Evolutionary conservation across 2,329 filamentous ascomycete species (phyloP).

Genomic region (Coniochaeta sp.): DNA sequence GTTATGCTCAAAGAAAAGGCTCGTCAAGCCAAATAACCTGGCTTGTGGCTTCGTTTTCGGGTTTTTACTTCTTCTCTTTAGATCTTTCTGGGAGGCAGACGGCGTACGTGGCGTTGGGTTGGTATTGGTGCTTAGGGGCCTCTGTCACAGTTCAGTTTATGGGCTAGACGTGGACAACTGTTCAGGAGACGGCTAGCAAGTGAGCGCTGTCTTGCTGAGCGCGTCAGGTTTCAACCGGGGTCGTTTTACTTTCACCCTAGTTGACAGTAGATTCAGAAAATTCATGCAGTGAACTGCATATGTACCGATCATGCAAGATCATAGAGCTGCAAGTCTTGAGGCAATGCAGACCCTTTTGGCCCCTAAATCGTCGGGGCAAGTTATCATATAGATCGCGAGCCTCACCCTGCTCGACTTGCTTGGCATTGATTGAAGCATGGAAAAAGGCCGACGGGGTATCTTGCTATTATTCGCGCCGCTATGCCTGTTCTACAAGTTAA

Average conservation of each 20-base stretch:
- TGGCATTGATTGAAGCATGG: not conserved
- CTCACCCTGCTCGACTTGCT: not conserved
- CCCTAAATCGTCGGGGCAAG: not conserved
- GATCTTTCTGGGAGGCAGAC: constrained; percentile 10
- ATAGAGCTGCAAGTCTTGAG: not conserved
- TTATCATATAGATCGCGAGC: not conserved
- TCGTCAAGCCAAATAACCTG: constrained; percentile 1
- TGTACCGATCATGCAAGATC: not conserved
- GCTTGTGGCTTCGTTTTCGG: not conserved
- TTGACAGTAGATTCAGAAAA: not conserved
- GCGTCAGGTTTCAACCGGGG: not conserved
- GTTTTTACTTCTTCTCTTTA: not conserved
- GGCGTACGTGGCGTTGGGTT: constrained; percentile 2
- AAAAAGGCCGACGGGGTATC: not conserved
- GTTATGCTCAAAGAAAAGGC: constrained; percentile 20
- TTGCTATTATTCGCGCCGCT: not conserved
- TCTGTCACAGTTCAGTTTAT: not conserved
- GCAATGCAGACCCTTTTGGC: not conserved
- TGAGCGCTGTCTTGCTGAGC: not conserved
- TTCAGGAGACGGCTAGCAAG: not conserved
- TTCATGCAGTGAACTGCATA: not conserved
- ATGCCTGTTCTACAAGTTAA: constrained; percentile 61
- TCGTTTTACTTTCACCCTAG: not conserved
- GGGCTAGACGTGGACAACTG: not conserved
- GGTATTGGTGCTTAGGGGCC: not conserved